Conservation (phyloP, 805 yeast genomes). For the Jamesozyma rosinii region DNA sequence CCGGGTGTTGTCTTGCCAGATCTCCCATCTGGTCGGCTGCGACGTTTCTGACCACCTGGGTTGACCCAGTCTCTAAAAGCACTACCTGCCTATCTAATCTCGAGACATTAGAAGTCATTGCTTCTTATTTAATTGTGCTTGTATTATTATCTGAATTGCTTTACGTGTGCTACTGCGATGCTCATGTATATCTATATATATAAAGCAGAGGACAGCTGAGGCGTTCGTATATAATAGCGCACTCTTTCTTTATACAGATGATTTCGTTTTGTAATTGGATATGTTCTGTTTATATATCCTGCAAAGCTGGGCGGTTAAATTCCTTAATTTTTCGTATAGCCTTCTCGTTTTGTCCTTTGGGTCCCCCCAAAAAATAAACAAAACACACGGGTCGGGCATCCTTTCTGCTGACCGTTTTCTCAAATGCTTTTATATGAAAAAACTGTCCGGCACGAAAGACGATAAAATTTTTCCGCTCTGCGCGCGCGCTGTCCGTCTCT, state of each 20-base stretch:
- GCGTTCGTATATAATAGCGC: no score
- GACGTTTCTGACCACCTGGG: conserved; percentile 84
- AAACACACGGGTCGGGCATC: neutral
- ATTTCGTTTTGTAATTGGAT: no score
- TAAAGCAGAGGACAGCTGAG: no score
- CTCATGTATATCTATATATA: no score
- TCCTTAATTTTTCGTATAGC: neutral
- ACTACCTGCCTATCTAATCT: conserved; percentile 39
- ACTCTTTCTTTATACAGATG: no score
- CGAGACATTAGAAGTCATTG: conserved; percentile 32
- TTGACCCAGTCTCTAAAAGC: conserved; percentile 83
- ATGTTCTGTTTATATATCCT: no score
- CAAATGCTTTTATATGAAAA: conserved; percentile 3
- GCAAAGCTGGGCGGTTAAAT: conserved; percentile 3
- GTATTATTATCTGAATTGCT: no score
- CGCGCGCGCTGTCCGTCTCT: no score
- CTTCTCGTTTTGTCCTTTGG: neutral
- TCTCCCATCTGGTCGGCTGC: conserved; percentile 97
- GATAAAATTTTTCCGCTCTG: neutral
- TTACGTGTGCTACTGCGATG: no score
- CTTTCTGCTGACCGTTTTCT: neutral
- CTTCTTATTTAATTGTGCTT: neutral
- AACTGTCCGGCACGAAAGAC: neutral
- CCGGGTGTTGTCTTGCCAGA: conserved; percentile 88
- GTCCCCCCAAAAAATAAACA: neutral